Percentiles rank a stretch among this genome's conserved stretches.
phyloP scores from a whole-genome alignment of 176 grass and related monocot genomes.

The Eremochloa ophiuroides region DNA sequence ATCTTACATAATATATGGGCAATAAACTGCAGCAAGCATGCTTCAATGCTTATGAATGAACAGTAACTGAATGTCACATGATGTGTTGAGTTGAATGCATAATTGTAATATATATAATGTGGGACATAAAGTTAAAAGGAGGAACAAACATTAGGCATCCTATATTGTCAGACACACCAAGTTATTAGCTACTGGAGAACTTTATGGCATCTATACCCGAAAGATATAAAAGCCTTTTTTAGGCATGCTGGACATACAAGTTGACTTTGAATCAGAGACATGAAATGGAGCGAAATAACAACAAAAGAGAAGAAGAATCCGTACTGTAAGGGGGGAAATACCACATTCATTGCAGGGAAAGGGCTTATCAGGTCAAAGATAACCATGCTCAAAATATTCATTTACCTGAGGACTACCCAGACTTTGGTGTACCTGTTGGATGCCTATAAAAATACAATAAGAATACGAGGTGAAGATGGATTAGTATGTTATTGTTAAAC shows the following conservation, averaged over 20 bases:
- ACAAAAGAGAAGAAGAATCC: background rate
- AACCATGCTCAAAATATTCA: constrained; percentile 12
- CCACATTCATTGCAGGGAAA: background rate
- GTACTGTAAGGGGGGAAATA: background rate
- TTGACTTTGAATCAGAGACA: background rate
- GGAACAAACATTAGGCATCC: background rate
- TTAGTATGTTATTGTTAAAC: background rate
- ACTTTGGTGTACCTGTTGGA: constrained; percentile 58
- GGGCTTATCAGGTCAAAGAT: background rate
- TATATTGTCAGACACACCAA: background rate
- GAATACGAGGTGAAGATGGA: constrained; percentile 19
- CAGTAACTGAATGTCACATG: background rate
- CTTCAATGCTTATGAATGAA: background rate
- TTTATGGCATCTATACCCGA: background rate
- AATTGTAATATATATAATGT: background rate
- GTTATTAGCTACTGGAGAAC: background rate
- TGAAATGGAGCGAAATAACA: background rate
- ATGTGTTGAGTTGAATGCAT: background rate
- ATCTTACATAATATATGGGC: background rate
- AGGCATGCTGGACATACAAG: background rate
- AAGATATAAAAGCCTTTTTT: background rate
- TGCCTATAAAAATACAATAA: constrained; percentile 39
- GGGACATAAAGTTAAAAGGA: background rate
- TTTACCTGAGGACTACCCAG: constrained; percentile 73
- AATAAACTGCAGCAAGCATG: background rate